Base-by-base conservation (phyloP, 1,139 yeast genomes). In the Nakaseomyces kungkrabaensis region DNA sequence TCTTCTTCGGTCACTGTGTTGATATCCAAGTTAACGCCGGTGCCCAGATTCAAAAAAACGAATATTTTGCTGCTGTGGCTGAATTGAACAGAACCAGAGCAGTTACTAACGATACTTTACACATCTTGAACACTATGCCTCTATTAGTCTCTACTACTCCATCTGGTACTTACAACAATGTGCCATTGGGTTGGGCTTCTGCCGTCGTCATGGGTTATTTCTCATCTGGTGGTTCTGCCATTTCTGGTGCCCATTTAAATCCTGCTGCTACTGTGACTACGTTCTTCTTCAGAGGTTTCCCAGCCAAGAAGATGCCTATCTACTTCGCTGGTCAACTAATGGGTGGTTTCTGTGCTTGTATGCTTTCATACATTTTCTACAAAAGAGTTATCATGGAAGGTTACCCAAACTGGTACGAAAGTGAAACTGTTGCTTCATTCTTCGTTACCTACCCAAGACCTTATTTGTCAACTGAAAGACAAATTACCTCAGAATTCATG, bases 181-280 rank as follows among this genome's bases (percentile, higher is more conserved):
- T 75, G 49, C 71, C 74, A 7, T 60, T 74, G 51, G 69, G 73
- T 26, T 76, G 79, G 79, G 80, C 77, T 45, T 67, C 74, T 40
- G 79, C 77, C 1, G 78, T 74, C 49, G 72, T 73, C 57, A 60
- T 75, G 59, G 79, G 79, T 56, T 73, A 66, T 58, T 61, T 63
- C 48, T 61, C 65, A 22, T 67, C 74, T 44, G 76, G 75, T 47
- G 75, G 76, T 53, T 58, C 66, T 53, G 67, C 69, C 22, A 63
- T 72, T 48, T 71, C 75, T 40, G 76, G 76, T 58, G 76, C 72
- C 17, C 76, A 72, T 60, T 53, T 72, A 52, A 72, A 72, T 56
- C 75, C 75, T 7, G 72, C 74, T 48, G 68, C 72, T 40, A 71
- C 76, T 0, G 44, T 72, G 11, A 59, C 70, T 13, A 66, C 71